phyloP scores from a whole-genome alignment of 2,329 filamentous ascomycete species.

The Cercospora sesami region DNA sequence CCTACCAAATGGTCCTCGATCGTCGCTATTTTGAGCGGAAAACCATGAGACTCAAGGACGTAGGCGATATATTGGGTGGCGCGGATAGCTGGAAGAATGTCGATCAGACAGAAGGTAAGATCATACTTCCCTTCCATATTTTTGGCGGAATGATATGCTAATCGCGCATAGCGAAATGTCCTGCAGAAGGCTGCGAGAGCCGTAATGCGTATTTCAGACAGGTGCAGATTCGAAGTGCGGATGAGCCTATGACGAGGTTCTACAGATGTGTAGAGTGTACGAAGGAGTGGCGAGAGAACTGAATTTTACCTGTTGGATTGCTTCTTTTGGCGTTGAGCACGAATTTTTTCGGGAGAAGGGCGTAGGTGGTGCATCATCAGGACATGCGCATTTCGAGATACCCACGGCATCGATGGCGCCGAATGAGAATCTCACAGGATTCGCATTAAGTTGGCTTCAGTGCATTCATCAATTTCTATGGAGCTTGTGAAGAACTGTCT shows the following conservation, averaged over 20 bases:
- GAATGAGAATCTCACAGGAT: not conserved
- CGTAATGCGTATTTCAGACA: constrained; percentile 90
- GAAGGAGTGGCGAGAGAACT: constrained; percentile 49
- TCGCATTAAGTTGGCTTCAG: not conserved
- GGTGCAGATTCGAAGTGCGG: constrained; percentile 94
- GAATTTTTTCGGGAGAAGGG: not conserved
- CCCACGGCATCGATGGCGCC: not conserved
- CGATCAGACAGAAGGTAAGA: constrained; percentile 67
- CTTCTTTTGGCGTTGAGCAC: not conserved
- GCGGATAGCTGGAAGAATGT: constrained; percentile 88
- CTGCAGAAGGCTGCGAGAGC: constrained; percentile 75
- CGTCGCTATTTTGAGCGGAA: constrained; percentile 80
- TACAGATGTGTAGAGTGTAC: constrained; percentile 62
- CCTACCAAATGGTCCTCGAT: constrained; percentile 83
- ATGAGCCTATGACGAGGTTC: constrained; percentile 98
- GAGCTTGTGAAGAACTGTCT: constrained; percentile 4
- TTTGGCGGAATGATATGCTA: not conserved
- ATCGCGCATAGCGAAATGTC: constrained; percentile 67
- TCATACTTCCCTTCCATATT: not conserved
- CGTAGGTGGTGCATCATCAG: not conserved
- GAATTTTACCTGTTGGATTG: constrained; percentile 5
- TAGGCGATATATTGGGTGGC: constrained; percentile 87
- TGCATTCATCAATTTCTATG: not conserved
- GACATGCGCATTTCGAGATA: constrained; percentile 3
- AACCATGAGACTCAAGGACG: constrained; percentile 77